These are phyloP conservation scores for Fragaria iinumae DNA, from an alignment of 306 rosid genomes.

Conservation along the genomic window DNA sequence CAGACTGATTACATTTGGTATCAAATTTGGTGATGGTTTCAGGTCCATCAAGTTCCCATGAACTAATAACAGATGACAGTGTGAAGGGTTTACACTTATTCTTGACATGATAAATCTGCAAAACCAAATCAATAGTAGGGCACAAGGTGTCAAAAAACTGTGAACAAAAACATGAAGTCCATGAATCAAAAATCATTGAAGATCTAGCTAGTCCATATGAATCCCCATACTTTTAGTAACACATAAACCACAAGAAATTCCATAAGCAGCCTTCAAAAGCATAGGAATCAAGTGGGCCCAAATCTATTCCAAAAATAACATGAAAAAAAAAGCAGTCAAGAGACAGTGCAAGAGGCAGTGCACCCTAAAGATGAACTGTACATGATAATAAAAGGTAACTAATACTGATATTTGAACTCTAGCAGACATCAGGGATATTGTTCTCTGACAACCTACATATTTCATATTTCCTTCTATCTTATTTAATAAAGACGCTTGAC, in stretches of 20 bases:
- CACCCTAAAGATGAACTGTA: neutral
- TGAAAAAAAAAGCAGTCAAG: neutral
- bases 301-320: neutral
- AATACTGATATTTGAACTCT: neutral
- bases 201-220: neutral
- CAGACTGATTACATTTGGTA: slow-evolving; percentile 42
- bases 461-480: neutral
- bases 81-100: slow-evolving; percentile 46
- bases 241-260: neutral
- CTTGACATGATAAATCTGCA: slow-evolving; percentile 72
- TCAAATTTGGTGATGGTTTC: slow-evolving; percentile 41
- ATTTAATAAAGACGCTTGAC: neutral
- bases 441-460: neutral
- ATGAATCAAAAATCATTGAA: neutral
- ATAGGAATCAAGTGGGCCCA: neutral
- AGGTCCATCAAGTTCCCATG: slow-evolving; percentile 46
- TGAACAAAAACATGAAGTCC: slow-evolving; percentile 4
- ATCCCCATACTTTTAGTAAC: neutral
- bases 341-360: neutral
- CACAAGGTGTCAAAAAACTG: slow-evolving; percentile 14
- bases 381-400: neutral
- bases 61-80: slow-evolving; percentile 54
- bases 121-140: slow-evolving; percentile 23
- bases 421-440: neutral
- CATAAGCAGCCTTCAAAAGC: neutral